Base-by-base conservation (phyloP, 2,329 filamentous ascomycete genomes). In the Ampelomyces quisqualis region DNA sequence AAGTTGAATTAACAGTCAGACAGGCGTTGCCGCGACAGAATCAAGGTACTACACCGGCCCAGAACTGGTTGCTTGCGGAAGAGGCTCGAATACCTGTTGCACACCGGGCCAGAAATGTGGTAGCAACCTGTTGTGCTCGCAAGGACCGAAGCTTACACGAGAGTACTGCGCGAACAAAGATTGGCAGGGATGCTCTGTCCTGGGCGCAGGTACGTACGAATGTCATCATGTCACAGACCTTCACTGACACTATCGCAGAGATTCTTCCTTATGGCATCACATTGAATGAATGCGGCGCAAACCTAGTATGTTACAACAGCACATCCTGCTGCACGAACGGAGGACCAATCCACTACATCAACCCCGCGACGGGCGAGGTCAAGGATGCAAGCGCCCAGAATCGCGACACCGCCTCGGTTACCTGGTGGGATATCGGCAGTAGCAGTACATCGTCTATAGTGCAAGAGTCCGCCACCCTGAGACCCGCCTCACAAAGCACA, bases 41-140 rank as follows among this genome's bases (percentile, higher is more conserved):
- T 42, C 43, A 6, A 34, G 20, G 10, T 28, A 13, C 14, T 47
- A 47, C 13, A 29, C 2, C 5, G 39, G 39, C 3, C 34, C 34
- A 11, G 39, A 42, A 14, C 38, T 47, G 2, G 15, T 40, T 2
- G 36, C 43, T 15, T 47, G 43, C 27, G 39, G 43, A 18, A 39
- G 33, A 10, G 27, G 27, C 6, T 42, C 31, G 11, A 35, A 39
- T 22, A 47, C 34, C 17, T 47, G 43, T 27, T 47, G 43, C 19
- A 15, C 40, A 2, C 15, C 13, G 4, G 39, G 27, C 15, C 10
- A 43, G 8, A 42, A 39, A 14, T 47, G 43, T 23, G 43, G 43
- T 15, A 32, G 34, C 13, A 47, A 47, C 17, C 35, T 47, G 7
- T 19, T 47, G 3, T 47, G 43, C 27, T 17, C 32, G 3, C 6